Base-by-base conservation (phyloP, 2,329 filamentous ascomycete species). In the Leptographium galeiforme region DNA sequence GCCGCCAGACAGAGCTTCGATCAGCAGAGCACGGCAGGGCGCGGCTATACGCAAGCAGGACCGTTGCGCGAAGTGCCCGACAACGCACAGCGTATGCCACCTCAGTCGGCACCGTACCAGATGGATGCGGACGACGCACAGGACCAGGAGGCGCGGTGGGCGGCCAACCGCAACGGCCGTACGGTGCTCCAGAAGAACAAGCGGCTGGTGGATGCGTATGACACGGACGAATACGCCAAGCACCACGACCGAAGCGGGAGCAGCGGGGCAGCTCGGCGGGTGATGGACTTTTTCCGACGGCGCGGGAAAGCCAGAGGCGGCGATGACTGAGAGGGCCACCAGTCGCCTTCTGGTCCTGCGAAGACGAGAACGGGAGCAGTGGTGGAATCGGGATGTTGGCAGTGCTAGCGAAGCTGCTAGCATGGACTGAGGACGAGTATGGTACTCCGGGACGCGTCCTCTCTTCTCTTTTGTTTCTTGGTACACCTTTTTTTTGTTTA, bases 261-360 rank as follows among this genome's bases (percentile, higher is more conserved):
- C 67, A 91, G 84, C 58, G 88, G 88, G 54, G 87, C 89, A 4
- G 89, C 90, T 14, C 85, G 90, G 66, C 83, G 89, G 64, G 93
- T 98, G 41, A 97, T 98, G 90, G 91, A 98, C 70, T 95, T 97
- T 69, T 98, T 98, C 74, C 79, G 93, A 61, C 79, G 90, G 66
- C 80, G 90, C 65, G 88, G 87, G 53, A 89, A 85, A 70, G 87
- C 84, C 61, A 76, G 85, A 63, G 79, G 76, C 53, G 76, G 76
- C 40, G 77, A 81, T 56, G 69, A 74, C 61, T 74, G 75, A 71
- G n/a, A 36, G 48, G 48, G 48, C 43, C 36, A 30, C 19, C 43
- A 8, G 43, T 34, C 48, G 47, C 12, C 19, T 51, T 38, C 36
- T 47, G 50, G 18, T 14, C 36, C 19, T 12, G 34, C 10, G 47